phyloP scores from a whole-genome alignment of 768 basidiomycete species.

The Phaffia australis region DNA sequence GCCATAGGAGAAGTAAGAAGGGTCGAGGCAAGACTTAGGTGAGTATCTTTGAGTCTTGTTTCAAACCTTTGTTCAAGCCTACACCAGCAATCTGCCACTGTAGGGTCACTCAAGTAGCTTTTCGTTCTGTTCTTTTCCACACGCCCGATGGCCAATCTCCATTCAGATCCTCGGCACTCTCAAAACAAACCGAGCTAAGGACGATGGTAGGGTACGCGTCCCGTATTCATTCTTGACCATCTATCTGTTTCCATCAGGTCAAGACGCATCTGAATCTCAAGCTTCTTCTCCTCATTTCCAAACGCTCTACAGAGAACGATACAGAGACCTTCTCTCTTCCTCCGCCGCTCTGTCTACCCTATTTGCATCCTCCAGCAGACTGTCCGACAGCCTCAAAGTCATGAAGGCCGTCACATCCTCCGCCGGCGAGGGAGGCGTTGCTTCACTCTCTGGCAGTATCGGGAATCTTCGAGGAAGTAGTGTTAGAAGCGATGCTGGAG shows the following conservation, averaged over 20 bases:
- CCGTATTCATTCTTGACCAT: neutral
- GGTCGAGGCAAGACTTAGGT: slow-evolving; percentile 20
- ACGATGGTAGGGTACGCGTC: slow-evolving; percentile 21
- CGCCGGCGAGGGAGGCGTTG: slow-evolving; percentile 8
- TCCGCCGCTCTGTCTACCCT: slow-evolving; percentile 23
- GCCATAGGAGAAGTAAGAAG: slow-evolving; percentile 21
- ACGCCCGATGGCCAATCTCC: neutral
- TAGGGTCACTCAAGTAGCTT: neutral
- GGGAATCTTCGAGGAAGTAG: neutral
- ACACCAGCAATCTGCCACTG: neutral
- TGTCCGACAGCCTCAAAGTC: slow-evolving; percentile 18
- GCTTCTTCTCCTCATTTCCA: neutral
- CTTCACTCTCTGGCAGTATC: neutral
- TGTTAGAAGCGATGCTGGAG: slow-evolving; percentile 9
- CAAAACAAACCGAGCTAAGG: slow-evolving; percentile 23
- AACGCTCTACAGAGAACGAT: slow-evolving; percentile 10
- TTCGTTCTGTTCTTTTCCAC: neutral
- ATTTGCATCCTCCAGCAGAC: slow-evolving; percentile 15
- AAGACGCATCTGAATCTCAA: neutral
- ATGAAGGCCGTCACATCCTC: slow-evolving; percentile 18
- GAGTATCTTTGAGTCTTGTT: neutral
- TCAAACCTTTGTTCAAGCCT: neutral
- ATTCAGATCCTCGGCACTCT: slow-evolving; percentile 13
- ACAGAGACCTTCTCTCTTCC: slow-evolving; percentile 25
- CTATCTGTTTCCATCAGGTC: neutral